These are phyloP conservation scores for Fusarium humuli DNA, from an alignment of 2,329 filamentous ascomycete genomes.

Conservation along the genomic window DNA sequence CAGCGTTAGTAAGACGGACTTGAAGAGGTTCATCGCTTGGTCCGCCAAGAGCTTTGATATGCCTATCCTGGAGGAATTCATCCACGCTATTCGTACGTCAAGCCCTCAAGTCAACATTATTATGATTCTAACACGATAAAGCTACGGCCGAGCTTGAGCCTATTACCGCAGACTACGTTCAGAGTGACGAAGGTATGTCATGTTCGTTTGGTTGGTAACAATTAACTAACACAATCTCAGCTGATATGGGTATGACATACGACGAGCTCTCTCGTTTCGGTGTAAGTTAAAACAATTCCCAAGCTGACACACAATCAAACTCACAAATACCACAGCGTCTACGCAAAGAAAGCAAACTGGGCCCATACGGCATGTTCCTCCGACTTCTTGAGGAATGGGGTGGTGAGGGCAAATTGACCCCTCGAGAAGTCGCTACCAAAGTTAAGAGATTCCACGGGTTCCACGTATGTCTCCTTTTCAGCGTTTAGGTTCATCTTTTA, in stretches of 20 bases:
- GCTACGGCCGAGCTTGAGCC: constrained; percentile 60
- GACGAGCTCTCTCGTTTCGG: constrained; percentile 56
- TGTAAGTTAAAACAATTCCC: background rate
- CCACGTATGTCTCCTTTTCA: background rate
- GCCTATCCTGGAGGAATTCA: constrained; percentile 71
- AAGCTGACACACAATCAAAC: background rate
- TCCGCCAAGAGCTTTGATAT: constrained; percentile 66
- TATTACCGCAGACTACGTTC: constrained; percentile 52
- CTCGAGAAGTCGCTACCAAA: constrained; percentile 51
- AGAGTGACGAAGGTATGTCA: constrained; percentile 51
- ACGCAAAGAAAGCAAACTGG: constrained; percentile 57
- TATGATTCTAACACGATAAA: background rate
- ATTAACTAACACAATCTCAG: constrained; percentile 9
- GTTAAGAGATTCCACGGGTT: constrained; percentile 54
- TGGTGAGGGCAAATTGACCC: constrained; percentile 47
- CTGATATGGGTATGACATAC: constrained; percentile 59
- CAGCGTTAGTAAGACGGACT: constrained; percentile 65
- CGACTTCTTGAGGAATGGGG: constrained; percentile 56
- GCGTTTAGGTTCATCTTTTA: no score
- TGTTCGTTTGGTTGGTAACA: background rate
- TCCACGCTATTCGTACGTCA: constrained; percentile 65
- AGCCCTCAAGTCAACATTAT: background rate
- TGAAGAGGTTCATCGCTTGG: constrained; percentile 73
- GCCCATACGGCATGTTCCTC: constrained; percentile 56
- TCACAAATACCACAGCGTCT: constrained; percentile 36